Base-by-base conservation (phyloP, 2,329 filamentous ascomycete genomes). In the Coniochaeta ligniaria region DNA sequence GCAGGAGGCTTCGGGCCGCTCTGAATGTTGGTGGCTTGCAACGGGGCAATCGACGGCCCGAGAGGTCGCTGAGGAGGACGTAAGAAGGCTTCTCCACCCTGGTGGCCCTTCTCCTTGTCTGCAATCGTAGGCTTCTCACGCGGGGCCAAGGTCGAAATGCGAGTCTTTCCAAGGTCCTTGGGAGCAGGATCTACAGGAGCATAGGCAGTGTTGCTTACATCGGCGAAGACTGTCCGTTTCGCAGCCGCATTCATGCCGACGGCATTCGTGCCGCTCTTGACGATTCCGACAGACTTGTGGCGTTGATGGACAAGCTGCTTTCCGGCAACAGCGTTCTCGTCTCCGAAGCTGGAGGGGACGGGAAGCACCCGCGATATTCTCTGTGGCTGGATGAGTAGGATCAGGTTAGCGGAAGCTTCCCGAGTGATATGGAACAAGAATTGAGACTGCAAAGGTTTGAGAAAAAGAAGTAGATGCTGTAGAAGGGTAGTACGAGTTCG, bases 151-250 rank as follows among this genome's bases (percentile, higher is more conserved):
- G 64, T 41, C 22, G 64, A 66, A 35, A 68, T 70, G 55, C 65
- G 60, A 63, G 63, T 65, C 63, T 78, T 79, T 60, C 65, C 61
- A 16, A 64, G 33, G 17, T 65, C 66, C 68, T 80, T 80, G 60
- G 38, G 60, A 9, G 63, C 68, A 33, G 73, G 66, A 57, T 76
- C 62, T 24, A 62, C 47, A 33, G 65, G 60, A 54, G 73, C 71
- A 63, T 77, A 76, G 45, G 79, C 70, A 54, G 82, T 86, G 70
- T 93, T 94, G 79, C 90, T 95, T 63, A 95, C 83, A 72, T 96
- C 92, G 57, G 85, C 90, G 74, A 96, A 92, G 14, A 86, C 91
- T 63, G 87, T 86, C 66, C 92, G 87, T 78, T 93, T 95, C 60
- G 87, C 80, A 61, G 84, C 80, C 59, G 81, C 81, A 73, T 88